A percentile compares a stretch with the other conserved stretches of the same genome.
Conservation (phyloP, 768 basidiomycete genomes). For the Rossbeevera mucosa region DNA sequence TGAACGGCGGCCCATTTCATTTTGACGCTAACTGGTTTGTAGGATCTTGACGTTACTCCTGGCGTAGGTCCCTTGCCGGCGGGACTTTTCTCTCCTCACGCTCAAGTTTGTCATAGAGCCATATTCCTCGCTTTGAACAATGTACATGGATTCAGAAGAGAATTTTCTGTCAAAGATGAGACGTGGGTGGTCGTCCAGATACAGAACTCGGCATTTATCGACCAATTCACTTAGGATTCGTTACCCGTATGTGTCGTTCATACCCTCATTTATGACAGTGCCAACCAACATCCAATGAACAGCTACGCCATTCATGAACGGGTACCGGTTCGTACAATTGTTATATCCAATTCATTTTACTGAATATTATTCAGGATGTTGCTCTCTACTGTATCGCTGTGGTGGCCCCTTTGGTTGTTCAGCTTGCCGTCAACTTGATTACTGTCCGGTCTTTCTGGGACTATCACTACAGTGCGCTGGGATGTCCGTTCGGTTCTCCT, state of each 20-base stretch:
- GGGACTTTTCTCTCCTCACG: neutral
- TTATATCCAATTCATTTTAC: neutral
- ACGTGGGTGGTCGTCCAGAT: constrained; percentile 40
- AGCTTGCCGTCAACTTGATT: constrained; percentile 62
- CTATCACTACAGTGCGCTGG: constrained; percentile 61
- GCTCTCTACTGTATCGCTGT: constrained; percentile 51
- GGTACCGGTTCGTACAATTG: constrained; percentile 54
- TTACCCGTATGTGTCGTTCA: constrained; percentile 19
- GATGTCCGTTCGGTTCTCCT: constrained; percentile 34
- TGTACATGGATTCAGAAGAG: constrained; percentile 69
- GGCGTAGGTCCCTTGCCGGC: constrained; percentile 43
- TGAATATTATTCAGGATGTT: constrained; percentile 32
- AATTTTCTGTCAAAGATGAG: constrained; percentile 75
- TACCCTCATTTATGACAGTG: neutral
- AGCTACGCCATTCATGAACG: constrained; percentile 75
- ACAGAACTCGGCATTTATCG: constrained; percentile 8
- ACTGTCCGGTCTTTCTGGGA: constrained; percentile 89
- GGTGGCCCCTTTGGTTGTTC: constrained; percentile 65
- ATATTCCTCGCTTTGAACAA: constrained; percentile 59
- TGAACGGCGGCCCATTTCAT: neutral
- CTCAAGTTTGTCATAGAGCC: constrained; percentile 35
- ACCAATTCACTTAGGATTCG: constrained; percentile 15
- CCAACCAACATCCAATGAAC: constrained; percentile 14
- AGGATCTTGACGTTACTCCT: constrained; percentile 68
- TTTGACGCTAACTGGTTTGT: neutral